Evolutionary conservation across 352 stramenopile species (phyloP).

Genomic region (Phytophthora citrophthora): DNA sequence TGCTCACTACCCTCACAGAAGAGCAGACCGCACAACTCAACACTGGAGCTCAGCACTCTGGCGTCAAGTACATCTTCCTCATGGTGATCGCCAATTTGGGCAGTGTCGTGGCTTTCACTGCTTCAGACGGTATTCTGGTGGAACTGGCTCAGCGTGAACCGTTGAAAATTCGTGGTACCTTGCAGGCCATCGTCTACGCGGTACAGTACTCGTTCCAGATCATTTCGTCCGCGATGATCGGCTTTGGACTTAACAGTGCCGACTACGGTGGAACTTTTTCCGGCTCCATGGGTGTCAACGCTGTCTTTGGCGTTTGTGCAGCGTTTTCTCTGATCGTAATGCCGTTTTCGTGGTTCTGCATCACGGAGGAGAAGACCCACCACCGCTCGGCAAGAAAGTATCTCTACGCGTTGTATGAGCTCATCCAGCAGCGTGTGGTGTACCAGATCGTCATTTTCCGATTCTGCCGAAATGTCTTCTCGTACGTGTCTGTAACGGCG

Average conservation of each 20-base stretch:
- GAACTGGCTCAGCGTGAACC: constrained; percentile 46
- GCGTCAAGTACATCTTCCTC: constrained; percentile 51
- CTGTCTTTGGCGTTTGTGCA: constrained; percentile 34
- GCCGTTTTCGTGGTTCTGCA: constrained; percentile 41
- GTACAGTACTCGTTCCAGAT: constrained; percentile 39
- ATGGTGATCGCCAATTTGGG: constrained; percentile 69
- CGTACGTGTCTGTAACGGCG: constrained; percentile 30
- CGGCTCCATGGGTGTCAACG: constrained; percentile 36
- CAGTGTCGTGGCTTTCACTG: constrained; percentile 66
- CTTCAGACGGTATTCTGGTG: constrained; percentile 56
- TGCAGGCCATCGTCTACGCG: constrained; percentile 40
- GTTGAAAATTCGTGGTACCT: constrained; percentile 28
- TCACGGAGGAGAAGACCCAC: constrained; percentile 33
- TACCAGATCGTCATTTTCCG: constrained; percentile 42
- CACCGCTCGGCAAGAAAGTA: constrained; percentile 18
- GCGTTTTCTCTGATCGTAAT: constrained; percentile 26
- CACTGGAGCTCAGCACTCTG: constrained; percentile 29
- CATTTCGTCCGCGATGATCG: constrained; percentile 30
- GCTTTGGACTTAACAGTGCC: constrained; percentile 41
- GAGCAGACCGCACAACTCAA: constrained; percentile 34
- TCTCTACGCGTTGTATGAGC: constrained; percentile 32
- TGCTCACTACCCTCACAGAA: constrained; percentile 9
- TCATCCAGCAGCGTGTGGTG: constrained; percentile 36
- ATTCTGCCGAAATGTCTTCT: constrained; percentile 38
- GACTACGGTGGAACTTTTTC: constrained; percentile 46